A percentile compares a stretch with the other conserved stretches of the same genome.
phyloP scores from a whole-genome alignment of 805 yeast species.

The Candida bentonensis region DNA sequence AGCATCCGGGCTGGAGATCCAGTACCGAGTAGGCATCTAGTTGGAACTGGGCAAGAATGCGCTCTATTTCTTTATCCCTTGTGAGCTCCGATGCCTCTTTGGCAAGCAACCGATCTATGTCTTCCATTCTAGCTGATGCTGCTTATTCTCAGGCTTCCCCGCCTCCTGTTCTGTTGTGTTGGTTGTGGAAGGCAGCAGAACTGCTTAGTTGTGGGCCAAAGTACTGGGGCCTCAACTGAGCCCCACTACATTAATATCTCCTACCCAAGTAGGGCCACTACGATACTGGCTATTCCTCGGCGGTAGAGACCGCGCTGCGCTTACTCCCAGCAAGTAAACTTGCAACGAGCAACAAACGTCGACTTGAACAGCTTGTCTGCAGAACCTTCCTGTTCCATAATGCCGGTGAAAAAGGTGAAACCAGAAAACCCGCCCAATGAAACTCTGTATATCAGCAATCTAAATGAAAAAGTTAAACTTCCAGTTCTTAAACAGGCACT shows the following conservation, averaged over 20 bases:
- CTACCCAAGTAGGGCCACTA: too few species aligned
- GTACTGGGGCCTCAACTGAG: too few species aligned
- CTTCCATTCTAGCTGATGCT: conserved; percentile 12
- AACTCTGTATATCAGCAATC: conserved; percentile 43
- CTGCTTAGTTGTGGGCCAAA: too few species aligned
- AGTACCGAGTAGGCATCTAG: conserved; percentile 44
- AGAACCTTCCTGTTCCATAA: background rate
- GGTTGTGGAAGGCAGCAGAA: too few species aligned
- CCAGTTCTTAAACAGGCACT: conserved; percentile 36
- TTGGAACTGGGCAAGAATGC: conserved; percentile 35
- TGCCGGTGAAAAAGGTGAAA: background rate
- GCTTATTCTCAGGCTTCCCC: too few species aligned
- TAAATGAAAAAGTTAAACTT: conserved; percentile 51
- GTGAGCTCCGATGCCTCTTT: conserved; percentile 15
- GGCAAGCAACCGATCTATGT: conserved; percentile 18
- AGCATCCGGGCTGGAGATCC: conserved; percentile 30
- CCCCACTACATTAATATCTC: too few species aligned
- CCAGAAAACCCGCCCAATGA: conserved; percentile 2
- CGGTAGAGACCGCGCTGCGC: too few species aligned
- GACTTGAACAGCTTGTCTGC: too few species aligned
- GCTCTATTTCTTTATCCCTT: conserved; percentile 40
- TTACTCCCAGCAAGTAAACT: too few species aligned
- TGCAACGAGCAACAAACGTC: too few species aligned
- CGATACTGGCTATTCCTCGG: too few species aligned
- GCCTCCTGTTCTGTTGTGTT: too few species aligned